phyloP scores from a whole-genome alignment of 305 asterid genomes.

The Fraxinus angustifolia region DNA sequence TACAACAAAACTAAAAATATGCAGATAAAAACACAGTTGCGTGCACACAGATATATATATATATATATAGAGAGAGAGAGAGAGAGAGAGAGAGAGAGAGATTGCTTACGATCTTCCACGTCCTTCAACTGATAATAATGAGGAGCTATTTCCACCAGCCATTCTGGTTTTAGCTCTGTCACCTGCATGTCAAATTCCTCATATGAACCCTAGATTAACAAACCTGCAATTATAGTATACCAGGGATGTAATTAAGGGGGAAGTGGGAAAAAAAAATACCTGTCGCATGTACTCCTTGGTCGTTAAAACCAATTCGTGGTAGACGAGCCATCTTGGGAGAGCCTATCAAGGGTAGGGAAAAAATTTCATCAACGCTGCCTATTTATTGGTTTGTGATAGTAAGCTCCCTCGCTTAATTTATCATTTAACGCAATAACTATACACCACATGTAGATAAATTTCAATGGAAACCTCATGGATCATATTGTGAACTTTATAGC shows the following conservation, averaged over 20 bases:
- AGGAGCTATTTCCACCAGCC: conserved; percentile 93
- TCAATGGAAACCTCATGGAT: background rate
- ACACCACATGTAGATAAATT: background rate
- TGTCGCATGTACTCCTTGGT: conserved; percentile 97
- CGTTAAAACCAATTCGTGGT: conserved; percentile 88
- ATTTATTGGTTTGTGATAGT: conserved; percentile 1
- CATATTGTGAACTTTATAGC: background rate
- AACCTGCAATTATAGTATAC: background rate
- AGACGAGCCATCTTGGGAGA: conserved; percentile 85
- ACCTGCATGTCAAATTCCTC: conserved; percentile 33
- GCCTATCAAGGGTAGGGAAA: conserved; percentile 33
- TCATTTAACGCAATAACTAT: background rate
- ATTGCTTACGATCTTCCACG: conserved; percentile 72
- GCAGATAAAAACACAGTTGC: background rate
- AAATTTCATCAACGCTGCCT: background rate
- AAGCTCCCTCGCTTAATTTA: background rate
- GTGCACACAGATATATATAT: too few species aligned
- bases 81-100: conserved; percentile 20
- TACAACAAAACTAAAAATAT: background rate
- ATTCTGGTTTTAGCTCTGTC: conserved; percentile 86
- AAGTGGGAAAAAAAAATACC: conserved; percentile 33
- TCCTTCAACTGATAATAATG: conserved; percentile 85
- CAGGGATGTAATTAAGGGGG: background rate
- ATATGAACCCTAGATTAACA: conserved; percentile 20
- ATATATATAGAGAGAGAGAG: background rate